These are phyloP conservation scores for Grigorovia jiainica DNA, from an alignment of 805 yeast genomes.

Conservation along the genomic window DNA sequence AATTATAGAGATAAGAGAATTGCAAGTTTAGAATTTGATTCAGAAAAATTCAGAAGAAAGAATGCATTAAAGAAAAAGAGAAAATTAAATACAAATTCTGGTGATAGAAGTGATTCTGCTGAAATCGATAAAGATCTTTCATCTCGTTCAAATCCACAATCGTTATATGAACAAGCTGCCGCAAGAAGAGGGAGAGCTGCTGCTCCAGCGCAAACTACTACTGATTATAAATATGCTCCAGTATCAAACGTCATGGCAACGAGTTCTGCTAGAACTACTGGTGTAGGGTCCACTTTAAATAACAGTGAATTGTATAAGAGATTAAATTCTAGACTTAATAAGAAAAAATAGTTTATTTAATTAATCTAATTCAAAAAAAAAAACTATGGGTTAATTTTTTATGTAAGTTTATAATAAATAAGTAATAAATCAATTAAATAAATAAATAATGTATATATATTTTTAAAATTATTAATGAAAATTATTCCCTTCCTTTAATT, in stretches of 20 bases:
- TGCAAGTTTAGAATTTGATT: constrained; percentile 58
- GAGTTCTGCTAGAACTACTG: constrained; percentile 32
- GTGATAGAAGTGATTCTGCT: constrained; percentile 3
- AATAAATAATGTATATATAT: neutral
- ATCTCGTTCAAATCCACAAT: constrained; percentile 32
- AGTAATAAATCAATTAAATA: neutral
- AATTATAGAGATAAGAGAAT: constrained; percentile 83
- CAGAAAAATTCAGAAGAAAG: constrained; percentile 37
- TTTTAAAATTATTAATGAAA: neutral
- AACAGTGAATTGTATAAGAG: constrained; percentile 77
- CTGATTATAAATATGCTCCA: constrained; percentile 88
- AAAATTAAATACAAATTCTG: constrained; percentile 11
- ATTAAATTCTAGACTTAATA: constrained; percentile 40
- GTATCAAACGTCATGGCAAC: constrained; percentile 44
- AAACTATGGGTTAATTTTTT: too few relatives aligned
- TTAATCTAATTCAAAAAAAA: too few relatives aligned
- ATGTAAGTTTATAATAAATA: neutral
- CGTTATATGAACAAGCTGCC: constrained; percentile 82
- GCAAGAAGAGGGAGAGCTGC: constrained; percentile 91
- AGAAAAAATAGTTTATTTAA: constrained; percentile 12
- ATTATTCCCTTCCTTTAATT: too few relatives aligned
- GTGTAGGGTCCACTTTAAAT: constrained; percentile 43
- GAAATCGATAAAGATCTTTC: neutral
- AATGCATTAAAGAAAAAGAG: constrained; percentile 29
- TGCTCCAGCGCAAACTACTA: constrained; percentile 83